Conservation (phyloP, 108 stramenopile genomes). For the Stephanodiscus minutulus region DNA sequence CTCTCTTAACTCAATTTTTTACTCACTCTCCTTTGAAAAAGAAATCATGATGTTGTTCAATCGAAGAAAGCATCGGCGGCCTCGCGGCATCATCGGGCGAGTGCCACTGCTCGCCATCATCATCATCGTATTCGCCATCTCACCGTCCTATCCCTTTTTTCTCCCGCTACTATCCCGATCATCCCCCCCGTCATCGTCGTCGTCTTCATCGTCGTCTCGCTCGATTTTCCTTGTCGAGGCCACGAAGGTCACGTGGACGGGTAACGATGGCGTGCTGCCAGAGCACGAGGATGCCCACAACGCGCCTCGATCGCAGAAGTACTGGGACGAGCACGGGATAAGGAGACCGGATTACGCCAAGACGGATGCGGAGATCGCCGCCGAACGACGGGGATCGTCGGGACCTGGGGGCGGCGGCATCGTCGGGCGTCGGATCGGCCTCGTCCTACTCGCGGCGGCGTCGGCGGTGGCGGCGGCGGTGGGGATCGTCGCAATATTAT, state of each 20-base stretch:
- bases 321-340: slow-evolving; percentile 74
- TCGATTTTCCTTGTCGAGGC: slow-evolving; percentile 5
- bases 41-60: not conserved
- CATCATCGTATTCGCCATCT: not conserved
- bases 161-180: no score
- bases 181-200: not conserved
- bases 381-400: slow-evolving; percentile 36
- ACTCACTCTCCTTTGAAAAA: no score
- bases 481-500: not conserved
- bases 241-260: slow-evolving; percentile 39
- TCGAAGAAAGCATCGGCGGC: not conserved
- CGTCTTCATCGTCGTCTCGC: not conserved
- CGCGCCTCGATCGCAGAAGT: slow-evolving; percentile 66
- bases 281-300: slow-evolving; percentile 40
- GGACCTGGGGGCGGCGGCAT: not conserved
- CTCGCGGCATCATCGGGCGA: not conserved
- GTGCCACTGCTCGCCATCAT: not conserved
- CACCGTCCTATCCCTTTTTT: not conserved
- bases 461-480: not conserved
- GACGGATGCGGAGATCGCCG: slow-evolving; percentile 64
- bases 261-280: slow-evolving; percentile 37
- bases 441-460: not conserved
- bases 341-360: slow-evolving; percentile 75
- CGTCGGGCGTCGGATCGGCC: not conserved
- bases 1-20: no score